phyloP scores from a whole-genome alignment of 225 moss, liverwort and hornwort species.

The Asterella californica region DNA sequence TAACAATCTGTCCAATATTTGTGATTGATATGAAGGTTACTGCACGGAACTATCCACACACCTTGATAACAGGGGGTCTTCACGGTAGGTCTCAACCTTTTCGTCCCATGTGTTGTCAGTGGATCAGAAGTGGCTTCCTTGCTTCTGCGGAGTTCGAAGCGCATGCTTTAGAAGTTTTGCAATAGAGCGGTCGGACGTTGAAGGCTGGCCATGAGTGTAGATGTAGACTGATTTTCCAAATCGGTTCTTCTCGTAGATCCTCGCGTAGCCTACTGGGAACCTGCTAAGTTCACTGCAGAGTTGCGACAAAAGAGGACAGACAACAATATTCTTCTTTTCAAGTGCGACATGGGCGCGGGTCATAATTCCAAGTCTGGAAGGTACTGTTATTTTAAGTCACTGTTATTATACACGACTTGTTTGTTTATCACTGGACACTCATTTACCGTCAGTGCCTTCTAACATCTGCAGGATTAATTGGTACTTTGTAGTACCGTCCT shows the following conservation, averaged over 20 bases:
- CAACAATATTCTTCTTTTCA: constrained; percentile 73
- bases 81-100: constrained; percentile 54
- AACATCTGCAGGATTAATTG: not conserved
- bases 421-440: not conserved
- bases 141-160: not conserved
- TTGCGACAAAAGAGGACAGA: constrained; percentile 76
- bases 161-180: not conserved
- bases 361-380: constrained; percentile 95
- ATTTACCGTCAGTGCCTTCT: not conserved
- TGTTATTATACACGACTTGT: not conserved
- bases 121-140: not conserved
- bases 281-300: constrained; percentile 86
- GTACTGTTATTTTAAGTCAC: constrained; percentile 25
- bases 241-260: constrained; percentile 48
- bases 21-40: constrained; percentile 47
- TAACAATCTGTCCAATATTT: not conserved
- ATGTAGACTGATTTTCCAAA: not conserved
- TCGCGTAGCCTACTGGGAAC: constrained; percentile 96
- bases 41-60: constrained; percentile 72
- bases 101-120: not conserved
- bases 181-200: not conserved
- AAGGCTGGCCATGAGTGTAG: not conserved
- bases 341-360: constrained; percentile 95
- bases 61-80: constrained; percentile 78
- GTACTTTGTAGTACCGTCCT: not conserved